Evolutionary conservation across 441 rosid genomes (phyloP).

Genomic region (Adansonia grandidieri): DNA sequence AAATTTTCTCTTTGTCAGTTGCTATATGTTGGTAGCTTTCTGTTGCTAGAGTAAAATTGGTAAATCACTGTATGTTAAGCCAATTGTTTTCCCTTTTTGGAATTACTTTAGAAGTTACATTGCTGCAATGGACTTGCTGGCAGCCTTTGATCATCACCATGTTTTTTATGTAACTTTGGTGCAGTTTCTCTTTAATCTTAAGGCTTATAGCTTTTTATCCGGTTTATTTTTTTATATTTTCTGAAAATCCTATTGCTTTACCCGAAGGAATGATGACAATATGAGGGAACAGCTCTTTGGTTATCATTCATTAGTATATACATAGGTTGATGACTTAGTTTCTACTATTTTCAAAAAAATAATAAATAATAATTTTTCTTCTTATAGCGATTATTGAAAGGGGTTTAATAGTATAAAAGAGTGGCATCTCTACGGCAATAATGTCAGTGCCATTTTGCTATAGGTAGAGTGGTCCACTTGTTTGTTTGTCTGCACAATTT

Average conservation of each 20-base stretch:
- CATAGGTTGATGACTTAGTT: no score
- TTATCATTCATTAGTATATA: no score
- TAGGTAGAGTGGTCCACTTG: neutral
- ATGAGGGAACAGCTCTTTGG: no score
- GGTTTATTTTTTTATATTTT: neutral
- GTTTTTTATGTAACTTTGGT: neutral
- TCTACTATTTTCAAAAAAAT: no score
- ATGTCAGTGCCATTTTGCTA: neutral
- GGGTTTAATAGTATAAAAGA: no score
- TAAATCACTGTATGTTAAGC: constrained; percentile 5
- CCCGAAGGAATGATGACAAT: neutral
- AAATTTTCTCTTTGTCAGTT: neutral
- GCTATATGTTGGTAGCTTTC: neutral
- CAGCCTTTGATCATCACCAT: neutral
- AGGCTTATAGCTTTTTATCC: neutral
- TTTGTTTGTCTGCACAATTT: neutral
- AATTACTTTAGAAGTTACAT: neutral
- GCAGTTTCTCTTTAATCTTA: neutral
- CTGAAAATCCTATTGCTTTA: neutral
- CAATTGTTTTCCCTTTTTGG: neutral
- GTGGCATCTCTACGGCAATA: no score
- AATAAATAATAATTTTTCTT: no score
- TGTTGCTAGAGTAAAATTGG: constrained; percentile 2
- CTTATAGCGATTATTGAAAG: no score
- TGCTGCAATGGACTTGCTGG: neutral